Evolutionary conservation across 2,329 filamentous ascomycete species (phyloP).

Genomic region (Aspergillus sp.): DNA sequence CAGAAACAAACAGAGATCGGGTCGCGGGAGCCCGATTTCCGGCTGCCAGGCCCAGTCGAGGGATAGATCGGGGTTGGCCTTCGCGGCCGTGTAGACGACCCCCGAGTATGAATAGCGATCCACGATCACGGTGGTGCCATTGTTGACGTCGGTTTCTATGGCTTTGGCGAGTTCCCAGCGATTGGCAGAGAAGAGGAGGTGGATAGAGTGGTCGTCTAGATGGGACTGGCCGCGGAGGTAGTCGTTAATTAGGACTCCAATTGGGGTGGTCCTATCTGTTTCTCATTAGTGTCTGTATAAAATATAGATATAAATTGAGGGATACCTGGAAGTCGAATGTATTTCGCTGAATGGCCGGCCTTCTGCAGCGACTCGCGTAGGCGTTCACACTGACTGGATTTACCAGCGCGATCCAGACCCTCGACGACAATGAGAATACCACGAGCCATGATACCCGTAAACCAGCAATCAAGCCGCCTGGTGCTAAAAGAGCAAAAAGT

Average conservation of each 20-base stretch:
- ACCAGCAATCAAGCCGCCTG: background rate
- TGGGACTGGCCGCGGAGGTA: constrained; percentile 67
- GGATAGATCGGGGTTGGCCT: constrained; percentile 60
- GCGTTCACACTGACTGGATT: constrained; percentile 77
- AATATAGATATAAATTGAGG: no score
- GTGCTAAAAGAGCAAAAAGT: background rate
- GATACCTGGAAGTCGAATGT: constrained; percentile 59
- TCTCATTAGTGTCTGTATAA: no score
- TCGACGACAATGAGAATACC: constrained; percentile 78
- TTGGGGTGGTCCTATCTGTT: constrained; percentile 70
- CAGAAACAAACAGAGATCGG: constrained; percentile 81
- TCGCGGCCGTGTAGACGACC: constrained; percentile 86
- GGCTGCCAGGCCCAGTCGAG: constrained; percentile 76
- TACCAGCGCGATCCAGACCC: constrained; percentile 81
- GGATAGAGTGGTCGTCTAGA: constrained; percentile 81
- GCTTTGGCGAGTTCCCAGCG: constrained; percentile 61
- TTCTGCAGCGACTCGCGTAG: constrained; percentile 49
- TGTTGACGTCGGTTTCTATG: constrained; percentile 44
- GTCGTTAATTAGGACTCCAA: constrained; percentile 75
- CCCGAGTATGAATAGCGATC: constrained; percentile 96
- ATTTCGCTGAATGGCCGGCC: constrained; percentile 46
- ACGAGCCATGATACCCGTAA: constrained; percentile 26
- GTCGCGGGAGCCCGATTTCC: constrained; percentile 76
- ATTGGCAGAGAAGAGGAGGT: constrained; percentile 84
- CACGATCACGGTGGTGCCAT: constrained; percentile 68